These are phyloP conservation scores for Pneumocystis carinii DNA, from an alignment of 1,139 yeast species.

Conservation along the genomic window DNA sequence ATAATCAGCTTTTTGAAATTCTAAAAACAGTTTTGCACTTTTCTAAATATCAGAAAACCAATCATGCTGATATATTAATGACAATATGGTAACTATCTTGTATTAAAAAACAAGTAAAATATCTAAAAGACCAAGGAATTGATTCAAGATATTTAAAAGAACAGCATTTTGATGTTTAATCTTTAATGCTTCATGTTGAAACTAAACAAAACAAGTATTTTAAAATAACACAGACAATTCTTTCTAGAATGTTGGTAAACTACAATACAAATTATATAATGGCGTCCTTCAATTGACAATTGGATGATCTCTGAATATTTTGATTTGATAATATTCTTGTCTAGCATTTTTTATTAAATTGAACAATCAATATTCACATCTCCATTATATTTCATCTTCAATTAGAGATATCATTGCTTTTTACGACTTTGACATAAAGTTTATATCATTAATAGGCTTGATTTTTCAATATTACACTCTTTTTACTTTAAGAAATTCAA, in stretches of 20 bases:
- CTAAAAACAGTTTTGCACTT: not conserved
- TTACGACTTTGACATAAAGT: constrained; percentile 17
- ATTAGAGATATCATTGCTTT: constrained; percentile 9
- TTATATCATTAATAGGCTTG: constrained; percentile 18
- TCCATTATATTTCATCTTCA: constrained; percentile 35
- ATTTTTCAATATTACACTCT: constrained; percentile 60
- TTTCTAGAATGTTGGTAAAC: constrained; percentile 59
- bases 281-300: not conserved
- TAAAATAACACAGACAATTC: constrained; percentile 34
- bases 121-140: constrained; percentile 1
- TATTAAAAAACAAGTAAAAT: not conserved
- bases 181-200: not conserved
- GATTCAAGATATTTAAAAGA: not conserved
- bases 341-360: constrained; percentile 24
- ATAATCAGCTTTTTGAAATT: not conserved
- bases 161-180: not conserved
- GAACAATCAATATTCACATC: constrained; percentile 54
- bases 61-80: not conserved
- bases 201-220: constrained; percentile 30
- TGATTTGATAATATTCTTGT: not conserved
- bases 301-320: not conserved
- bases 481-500: constrained; percentile 81
- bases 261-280: constrained; percentile 43
- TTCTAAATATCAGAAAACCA: not conserved
- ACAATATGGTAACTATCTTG: not conserved